Evolutionary conservation across 352 stramenopile species (phyloP).

Genomic region (Achlya hypogyna): DNA sequence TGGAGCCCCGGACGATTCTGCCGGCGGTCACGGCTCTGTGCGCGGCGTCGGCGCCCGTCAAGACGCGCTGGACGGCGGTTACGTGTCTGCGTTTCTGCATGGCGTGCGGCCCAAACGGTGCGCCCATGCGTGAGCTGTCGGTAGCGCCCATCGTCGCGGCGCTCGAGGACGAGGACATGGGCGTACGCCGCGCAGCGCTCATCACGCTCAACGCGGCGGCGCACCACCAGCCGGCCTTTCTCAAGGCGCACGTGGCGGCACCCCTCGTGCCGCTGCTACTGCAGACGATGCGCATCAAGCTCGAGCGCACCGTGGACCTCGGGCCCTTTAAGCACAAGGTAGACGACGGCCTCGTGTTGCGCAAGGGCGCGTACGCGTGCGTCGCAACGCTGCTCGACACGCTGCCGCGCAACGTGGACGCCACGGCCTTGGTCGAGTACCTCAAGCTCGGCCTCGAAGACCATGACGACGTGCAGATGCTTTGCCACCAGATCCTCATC

Average conservation of each 20-base stretch:
- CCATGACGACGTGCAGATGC: constrained; percentile 95
- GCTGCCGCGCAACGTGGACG: constrained; percentile 87
- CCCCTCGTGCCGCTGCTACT: constrained; percentile 85
- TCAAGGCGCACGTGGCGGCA: constrained; percentile 70
- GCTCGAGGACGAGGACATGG: constrained; percentile 92
- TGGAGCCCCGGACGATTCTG: constrained; percentile 84
- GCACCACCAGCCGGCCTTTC: constrained; percentile 87
- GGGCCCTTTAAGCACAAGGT: constrained; percentile 99
- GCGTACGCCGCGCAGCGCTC: constrained; percentile 91
- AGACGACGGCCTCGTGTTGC: constrained; percentile 75
- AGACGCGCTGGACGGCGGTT: constrained; percentile 84
- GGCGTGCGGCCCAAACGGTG: constrained; percentile 24
- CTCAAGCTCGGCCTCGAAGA: constrained; percentile 85
- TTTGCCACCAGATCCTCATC: constrained; percentile 95
- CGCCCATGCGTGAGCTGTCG: constrained; percentile 14
- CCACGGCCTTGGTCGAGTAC: constrained; percentile 88
- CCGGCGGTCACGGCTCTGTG: constrained; percentile 83
- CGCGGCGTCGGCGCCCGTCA: constrained; percentile 36
- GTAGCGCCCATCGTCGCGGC: constrained; percentile 80
- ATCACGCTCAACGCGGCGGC: constrained; percentile 94
- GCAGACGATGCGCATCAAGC: constrained; percentile 86
- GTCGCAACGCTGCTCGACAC: constrained; percentile 94
- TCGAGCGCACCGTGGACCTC: constrained; percentile 95
- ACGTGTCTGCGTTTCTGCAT: constrained; percentile 90
- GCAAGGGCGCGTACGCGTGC: constrained; percentile 90